Percentiles rank a stretch among this genome's conserved stretches.
Evolutionary conservation across 2,329 filamentous ascomycete genomes (phyloP).

Genomic region (Colletotrichum liaoningense): DNA sequence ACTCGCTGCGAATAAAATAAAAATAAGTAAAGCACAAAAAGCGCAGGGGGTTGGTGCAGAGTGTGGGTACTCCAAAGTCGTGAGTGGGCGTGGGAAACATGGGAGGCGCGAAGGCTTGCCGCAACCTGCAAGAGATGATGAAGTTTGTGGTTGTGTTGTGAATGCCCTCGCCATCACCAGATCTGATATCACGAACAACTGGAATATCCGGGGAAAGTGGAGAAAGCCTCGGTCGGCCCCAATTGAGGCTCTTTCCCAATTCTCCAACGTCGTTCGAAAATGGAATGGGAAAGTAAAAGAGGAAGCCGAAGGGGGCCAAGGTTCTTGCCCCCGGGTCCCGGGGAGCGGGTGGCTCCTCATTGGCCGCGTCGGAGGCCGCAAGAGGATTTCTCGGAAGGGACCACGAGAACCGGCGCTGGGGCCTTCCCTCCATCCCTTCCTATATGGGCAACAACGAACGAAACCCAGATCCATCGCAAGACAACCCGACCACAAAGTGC

Average conservation of each 20-base stretch:
- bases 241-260: constrained; percentile 18
- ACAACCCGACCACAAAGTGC: background rate
- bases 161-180: constrained; percentile 10
- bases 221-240: background rate
- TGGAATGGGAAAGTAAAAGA: background rate
- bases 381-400: constrained; percentile 36
- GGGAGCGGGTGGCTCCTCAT: constrained; percentile 22
- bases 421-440: background rate
- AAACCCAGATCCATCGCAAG: background rate
- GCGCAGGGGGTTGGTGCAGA: constrained; percentile 1
- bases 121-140: background rate
- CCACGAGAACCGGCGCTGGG: constrained; percentile 32
- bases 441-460: background rate
- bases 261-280: background rate
- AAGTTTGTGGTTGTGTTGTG: background rate
- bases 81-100: constrained; percentile 6
- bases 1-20: background rate
- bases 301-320: constrained; percentile 23
- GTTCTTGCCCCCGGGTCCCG: constrained; percentile 17
- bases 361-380: constrained; percentile 16
- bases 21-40: background rate
- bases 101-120: background rate
- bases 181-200: constrained; percentile 12
- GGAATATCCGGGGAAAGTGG: constrained; percentile 9
- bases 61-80: background rate